Evolutionary conservation across 140 eudicot genomes (phyloP), one percentile per base, ranked within the genome.

Genomic region (Oenanthe javanica): DNA sequence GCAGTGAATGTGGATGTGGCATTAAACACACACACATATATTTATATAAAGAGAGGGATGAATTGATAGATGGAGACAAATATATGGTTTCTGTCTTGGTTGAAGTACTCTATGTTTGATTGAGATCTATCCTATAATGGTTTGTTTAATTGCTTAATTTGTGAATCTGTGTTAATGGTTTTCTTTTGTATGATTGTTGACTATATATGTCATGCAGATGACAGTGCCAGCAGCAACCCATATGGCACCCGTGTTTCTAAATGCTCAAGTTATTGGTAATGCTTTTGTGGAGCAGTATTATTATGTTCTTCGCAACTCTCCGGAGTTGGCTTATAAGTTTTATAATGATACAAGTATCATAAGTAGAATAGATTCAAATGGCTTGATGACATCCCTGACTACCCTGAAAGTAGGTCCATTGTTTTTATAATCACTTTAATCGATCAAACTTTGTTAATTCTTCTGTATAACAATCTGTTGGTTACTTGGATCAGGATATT

Each of bases 251-350:
- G 81, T 85, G 79, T 84, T 76, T 80, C 92, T 92, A 47, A 85
- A 87, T 80, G 95, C 97, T 46, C 93, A 94, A 87, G 88, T 90
- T 80, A 89, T 94, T 81, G 97, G 91, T 40, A 87, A 95, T 83
- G 99, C 97, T 10, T 92, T 95, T 52, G 97, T 89, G 76, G 92
- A 88, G 76, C 99, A 92, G 85, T 92, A 95, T 84, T 92, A 95
- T 82, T 89, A 89, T 48, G 89, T 91, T 77, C 97, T 95, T 77
- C 91, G 89, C 75, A 89, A 87, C 52, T 92, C 99, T 70, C 97
- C 99, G 15, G 93, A 89, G 74, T 72, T 83, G 57, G 97, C 88
- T 78, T 83, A 82, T 81, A 87, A 86, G 72, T 95, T 95, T 76
- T 95, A 95, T 82, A 96, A 88, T 31, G 96, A 95, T 80, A 83